Evolutionary conservation across 1,139 yeast species (phyloP).

Genomic region (Taphrina deformans): DNA sequence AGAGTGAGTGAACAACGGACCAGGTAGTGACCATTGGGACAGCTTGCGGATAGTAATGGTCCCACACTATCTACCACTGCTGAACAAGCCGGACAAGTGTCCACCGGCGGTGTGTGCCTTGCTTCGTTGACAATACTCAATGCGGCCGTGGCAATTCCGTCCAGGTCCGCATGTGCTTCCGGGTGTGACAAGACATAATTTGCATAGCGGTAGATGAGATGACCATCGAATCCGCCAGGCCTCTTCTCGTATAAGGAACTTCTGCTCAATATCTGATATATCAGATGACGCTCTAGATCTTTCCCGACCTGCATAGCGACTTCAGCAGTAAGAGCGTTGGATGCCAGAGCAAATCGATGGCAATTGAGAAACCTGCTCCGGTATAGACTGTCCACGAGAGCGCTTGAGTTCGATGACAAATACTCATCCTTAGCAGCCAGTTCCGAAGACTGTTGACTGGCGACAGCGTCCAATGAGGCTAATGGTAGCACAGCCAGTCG

Average conservation of each 20-base stretch:
- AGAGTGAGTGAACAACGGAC: conserved; percentile 15
- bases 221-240: background rate
- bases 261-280: background rate
- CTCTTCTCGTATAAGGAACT: background rate
- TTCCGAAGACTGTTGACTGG: background rate
- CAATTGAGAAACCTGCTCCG: background rate
- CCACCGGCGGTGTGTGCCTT: background rate
- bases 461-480: background rate
- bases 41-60: background rate
- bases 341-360: background rate
- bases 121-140: background rate
- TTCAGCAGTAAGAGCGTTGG: background rate
- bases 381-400: background rate
- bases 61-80: background rate
- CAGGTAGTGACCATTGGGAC: conserved; percentile 5
- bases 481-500: background rate
- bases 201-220: background rate
- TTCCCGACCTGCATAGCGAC: background rate
- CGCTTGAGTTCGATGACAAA: background rate
- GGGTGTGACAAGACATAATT: background rate
- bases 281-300: background rate
- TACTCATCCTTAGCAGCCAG: background rate
- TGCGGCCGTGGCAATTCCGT: background rate
- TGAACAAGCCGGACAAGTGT: conserved; percentile 13
- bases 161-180: background rate